phyloP scores from a whole-genome alignment of 2,329 filamentous ascomycete species.

The Phialophora tarda region DNA sequence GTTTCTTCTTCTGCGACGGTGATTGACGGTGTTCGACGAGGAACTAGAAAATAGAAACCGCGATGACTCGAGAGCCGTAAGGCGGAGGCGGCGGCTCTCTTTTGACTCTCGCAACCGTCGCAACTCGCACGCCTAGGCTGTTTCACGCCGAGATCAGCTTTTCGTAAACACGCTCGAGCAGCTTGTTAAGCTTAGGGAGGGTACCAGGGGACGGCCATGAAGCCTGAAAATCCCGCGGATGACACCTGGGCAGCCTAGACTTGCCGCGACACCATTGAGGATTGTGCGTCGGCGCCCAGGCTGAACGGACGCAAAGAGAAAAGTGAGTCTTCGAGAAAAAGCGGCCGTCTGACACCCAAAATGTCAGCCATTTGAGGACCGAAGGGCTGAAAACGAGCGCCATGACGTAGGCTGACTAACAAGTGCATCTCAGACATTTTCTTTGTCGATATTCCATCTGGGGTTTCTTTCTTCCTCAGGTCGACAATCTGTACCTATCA shows the following conservation, averaged over 20 bases:
- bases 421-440: neutral
- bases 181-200: constrained; percentile 5
- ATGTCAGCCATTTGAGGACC: too few species aligned
- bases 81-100: neutral
- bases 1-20: neutral
- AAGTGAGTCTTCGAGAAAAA: neutral
- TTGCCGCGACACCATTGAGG: neutral
- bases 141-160: neutral
- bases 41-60: neutral
- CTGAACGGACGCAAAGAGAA: neutral
- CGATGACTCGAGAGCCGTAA: neutral
- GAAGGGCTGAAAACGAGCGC: neutral
- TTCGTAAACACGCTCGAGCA: neutral
- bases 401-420: neutral
- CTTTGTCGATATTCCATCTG: neutral
- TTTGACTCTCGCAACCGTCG: neutral
- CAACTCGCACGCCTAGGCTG: neutral
- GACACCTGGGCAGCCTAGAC: constrained; percentile 13
- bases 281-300: neutral
- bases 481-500: neutral
- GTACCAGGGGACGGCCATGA: constrained; percentile 1
- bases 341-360: neutral
- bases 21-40: neutral
- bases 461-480: constrained; percentile 13
- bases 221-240: constrained; percentile 20